phyloP scores from a whole-genome alignment of 306 rosid genomes.

The Acacia confusa region DNA sequence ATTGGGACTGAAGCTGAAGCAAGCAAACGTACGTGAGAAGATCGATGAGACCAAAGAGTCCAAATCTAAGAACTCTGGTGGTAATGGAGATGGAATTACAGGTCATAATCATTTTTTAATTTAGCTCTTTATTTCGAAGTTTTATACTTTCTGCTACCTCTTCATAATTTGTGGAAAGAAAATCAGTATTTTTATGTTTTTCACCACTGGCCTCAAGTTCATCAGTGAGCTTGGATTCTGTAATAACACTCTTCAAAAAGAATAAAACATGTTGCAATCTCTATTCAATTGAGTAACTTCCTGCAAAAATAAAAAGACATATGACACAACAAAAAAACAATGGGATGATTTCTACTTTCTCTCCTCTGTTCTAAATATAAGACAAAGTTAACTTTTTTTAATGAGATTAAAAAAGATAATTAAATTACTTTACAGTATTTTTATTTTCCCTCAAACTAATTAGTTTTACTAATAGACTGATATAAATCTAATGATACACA shows the following conservation, averaged over 20 bases:
- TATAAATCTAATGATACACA: too few species aligned
- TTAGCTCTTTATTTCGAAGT: slow-evolving; percentile 10
- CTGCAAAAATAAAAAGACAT: not conserved
- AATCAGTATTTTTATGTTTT: slow-evolving; percentile 6
- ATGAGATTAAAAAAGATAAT: too few species aligned
- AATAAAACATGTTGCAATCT: not conserved
- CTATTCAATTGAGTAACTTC: not conserved
- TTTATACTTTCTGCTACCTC: too few species aligned
- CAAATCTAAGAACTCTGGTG: slow-evolving; percentile 39
- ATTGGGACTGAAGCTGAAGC: slow-evolving; percentile 33
- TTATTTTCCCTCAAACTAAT: too few species aligned
- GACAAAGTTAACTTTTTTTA: too few species aligned
- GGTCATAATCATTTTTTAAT: slow-evolving; percentile 44
- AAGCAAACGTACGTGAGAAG: slow-evolving; percentile 32
- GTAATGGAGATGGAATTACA: slow-evolving; percentile 50
- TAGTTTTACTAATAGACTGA: too few species aligned
- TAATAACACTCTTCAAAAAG: not conserved
- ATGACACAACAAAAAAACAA: not conserved
- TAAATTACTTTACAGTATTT: too few species aligned
- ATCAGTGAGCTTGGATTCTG: not conserved
- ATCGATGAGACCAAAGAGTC: slow-evolving; percentile 29
- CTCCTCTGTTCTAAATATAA: too few species aligned
- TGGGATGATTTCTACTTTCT: not conserved
- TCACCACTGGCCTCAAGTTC: not conserved
- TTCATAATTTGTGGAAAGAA: not conserved